phyloP scores from a whole-genome alignment of 495 filamentous ascomycete species.

The Talaromyces thailandensis region DNA sequence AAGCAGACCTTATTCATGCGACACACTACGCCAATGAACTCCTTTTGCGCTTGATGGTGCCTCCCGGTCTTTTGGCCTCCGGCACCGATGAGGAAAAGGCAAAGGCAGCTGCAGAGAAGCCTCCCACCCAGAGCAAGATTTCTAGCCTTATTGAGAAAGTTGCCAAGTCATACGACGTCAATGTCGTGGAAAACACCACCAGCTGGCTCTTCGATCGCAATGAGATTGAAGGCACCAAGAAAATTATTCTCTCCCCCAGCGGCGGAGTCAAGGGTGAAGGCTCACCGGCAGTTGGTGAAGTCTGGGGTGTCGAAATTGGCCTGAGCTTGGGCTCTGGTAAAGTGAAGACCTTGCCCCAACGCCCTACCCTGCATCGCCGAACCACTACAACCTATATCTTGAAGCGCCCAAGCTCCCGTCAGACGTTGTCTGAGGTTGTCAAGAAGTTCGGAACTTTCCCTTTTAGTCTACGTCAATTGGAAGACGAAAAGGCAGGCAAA shows the following conservation, averaged over 20 bases:
- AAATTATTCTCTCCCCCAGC: slow-evolving; percentile 85
- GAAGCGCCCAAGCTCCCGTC: slow-evolving; percentile 85
- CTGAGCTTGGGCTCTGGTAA: slow-evolving; percentile 87
- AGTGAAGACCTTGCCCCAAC: slow-evolving; percentile 80
- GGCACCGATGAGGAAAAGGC: slow-evolving; percentile 91
- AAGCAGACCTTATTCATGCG: slow-evolving; percentile 82
- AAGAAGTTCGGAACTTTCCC: slow-evolving; percentile 97
- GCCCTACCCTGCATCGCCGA: slow-evolving; percentile 84
- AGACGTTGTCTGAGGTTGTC: slow-evolving; percentile 82
- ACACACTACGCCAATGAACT: slow-evolving; percentile 95
- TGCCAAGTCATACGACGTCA: slow-evolving; percentile 82
- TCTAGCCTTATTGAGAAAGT: slow-evolving; percentile 84
- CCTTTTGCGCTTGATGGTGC: slow-evolving; percentile 80
- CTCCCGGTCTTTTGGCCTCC: slow-evolving; percentile 70
- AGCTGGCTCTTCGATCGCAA: slow-evolving; percentile 93
- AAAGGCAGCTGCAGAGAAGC: slow-evolving; percentile 74
- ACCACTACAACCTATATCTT: slow-evolving; percentile 83
- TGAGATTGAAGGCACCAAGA: slow-evolving; percentile 97
- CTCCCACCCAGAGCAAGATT: slow-evolving; percentile 75
- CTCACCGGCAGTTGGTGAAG: slow-evolving; percentile 81
- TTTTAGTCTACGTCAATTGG: slow-evolving; percentile 93
- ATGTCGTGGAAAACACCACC: slow-evolving; percentile 92
- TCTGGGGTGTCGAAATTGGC: slow-evolving; percentile 96
- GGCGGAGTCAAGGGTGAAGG: slow-evolving; percentile 87
- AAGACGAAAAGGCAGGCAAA: slow-evolving; percentile 94